Percentiles rank a stretch among this genome's conserved stretches.
Conservation (phyloP, 345 rosid genomes). For the Crucihimalaya himalaica region DNA sequence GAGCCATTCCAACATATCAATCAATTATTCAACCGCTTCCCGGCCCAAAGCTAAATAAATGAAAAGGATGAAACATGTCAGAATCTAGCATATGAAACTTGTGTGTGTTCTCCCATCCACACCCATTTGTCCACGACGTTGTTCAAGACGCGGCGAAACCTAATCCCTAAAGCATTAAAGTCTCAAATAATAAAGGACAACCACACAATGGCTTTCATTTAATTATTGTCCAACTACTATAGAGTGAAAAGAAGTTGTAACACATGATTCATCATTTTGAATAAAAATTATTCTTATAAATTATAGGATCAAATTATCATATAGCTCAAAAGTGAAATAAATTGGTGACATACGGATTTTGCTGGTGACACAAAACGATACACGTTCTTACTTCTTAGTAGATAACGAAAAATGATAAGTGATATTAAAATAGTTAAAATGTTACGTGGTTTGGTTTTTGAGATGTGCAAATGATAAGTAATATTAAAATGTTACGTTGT, state of each 20-base stretch:
- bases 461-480: neutral
- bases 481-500: neutral
- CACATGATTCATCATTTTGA: neutral
- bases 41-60: constrained; percentile 11
- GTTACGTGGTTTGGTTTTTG: neutral
- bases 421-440: no score
- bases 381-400: no score
- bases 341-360: neutral
- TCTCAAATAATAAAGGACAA: neutral
- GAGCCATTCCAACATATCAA: neutral
- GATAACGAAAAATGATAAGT: no score
- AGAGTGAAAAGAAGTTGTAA: neutral
- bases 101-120: constrained; percentile 11
- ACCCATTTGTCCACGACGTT: neutral
- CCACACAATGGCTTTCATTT: neutral
- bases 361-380: no score
- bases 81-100: constrained; percentile 5
- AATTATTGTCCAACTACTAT: neutral
- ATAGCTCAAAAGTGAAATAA: neutral
- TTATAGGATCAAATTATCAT: neutral
- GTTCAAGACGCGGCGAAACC: constrained; percentile 23
- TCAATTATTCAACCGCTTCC: constrained; percentile 17
- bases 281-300: neutral
- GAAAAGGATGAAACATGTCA: constrained; percentile 1
- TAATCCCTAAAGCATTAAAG: neutral